Evolutionary conservation across 2,329 filamentous ascomycete genomes (phyloP), one percentile per base, ranked within the genome.

Genomic region (Cladosporium sp.): DNA sequence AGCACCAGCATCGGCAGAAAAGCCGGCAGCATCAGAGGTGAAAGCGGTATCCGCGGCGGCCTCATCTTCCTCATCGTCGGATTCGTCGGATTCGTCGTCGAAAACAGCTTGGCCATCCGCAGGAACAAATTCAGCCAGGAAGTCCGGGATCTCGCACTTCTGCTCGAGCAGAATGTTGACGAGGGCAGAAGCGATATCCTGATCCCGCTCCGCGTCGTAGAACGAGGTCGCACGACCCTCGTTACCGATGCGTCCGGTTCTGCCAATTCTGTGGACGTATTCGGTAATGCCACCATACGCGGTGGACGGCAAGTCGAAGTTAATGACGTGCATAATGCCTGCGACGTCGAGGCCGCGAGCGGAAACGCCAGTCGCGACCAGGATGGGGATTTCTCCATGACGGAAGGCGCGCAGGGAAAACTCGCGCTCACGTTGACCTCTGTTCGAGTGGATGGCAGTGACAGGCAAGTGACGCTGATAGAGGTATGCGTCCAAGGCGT

Each of bases 211-310:
- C 1, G 91, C 84, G 22, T 85, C 89, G 75, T 86, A 97, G 73
- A 98, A 92, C 0, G 92, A 95, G 0, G 87, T 92, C 0, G 93
- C 91, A 4, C 90, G 73, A 14, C 93, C 93, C 42, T 80, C 78
- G 60, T 95, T 87, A 2, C 93, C 93, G 65, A 96, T 96, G 49
- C 93, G 89, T 51, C 88, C 93, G 60, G 93, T 98, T 56, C 93
- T 91, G 57, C 93, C 93, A 66, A 97, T 97, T 10, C 93, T 89
- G 66, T 98, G 93, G 22, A 87, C 84, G 62, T 97, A 98, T 68
- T 97, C 93, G 45, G 88, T 84, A 52, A 96, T 95, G 2, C 91
- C 92, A n/a, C 89, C 90, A 61, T 92, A 79, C 1, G 82, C 75
- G 41, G 77, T 72, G 4, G 77, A 83, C 0, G 92, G 92, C 1